Base-by-base conservation (phyloP, 1,284 basidiomycete genomes). In the Trichosporon sp. region DNA sequence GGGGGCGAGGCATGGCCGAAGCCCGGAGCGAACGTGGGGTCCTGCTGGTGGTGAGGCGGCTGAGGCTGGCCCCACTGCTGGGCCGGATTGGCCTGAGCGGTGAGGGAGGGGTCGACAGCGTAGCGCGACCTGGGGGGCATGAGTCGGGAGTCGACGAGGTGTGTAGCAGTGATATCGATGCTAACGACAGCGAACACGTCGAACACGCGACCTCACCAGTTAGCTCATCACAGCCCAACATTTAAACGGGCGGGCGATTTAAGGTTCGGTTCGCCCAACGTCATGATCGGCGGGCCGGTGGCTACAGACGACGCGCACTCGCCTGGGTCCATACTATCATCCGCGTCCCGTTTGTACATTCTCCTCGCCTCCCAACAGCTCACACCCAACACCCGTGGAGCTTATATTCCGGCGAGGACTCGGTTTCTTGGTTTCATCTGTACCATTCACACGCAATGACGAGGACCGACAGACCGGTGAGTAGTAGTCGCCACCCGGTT, bases 51-150 rank as follows among this genome's bases (percentile, higher is more conserved):
- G 32, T 75, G 76, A 60, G 78, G 78, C 29, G 74, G 74, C 58
- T 71, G 71, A 21, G 72, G 71, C 34, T 34, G 74, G 70, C 18
- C 71, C 70, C 65, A 65, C 66, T 70, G 70, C 62, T 62, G 68
- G 7, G 38, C 65, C n/a, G 65, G 62, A 38, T 67, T 29, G 68
- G 72, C 27, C 58, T 71, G 77, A 44, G 67, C 77, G 21, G 73
- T 73, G 21, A 83, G 75, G 42, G 80, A 80, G 7, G 82, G 82
- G 66, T 83, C 82, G 7, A 83, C 80, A 18, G 80, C 82, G 67
- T 83, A 80, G 27, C 82, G 71, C 18, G 81, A 80, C 47, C 81
- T 63, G 0, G 81, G 81, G n/a, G 81, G 76, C 81, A 82, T 82
- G 21, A 44, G 56, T 64, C 6, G 58, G 21, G 29, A 60, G 31